Evolutionary conservation across 495 filamentous ascomycete genomes (phyloP), one percentile per base, ranked within the genome.

Genomic region (Trichocladium antarcticum): DNA sequence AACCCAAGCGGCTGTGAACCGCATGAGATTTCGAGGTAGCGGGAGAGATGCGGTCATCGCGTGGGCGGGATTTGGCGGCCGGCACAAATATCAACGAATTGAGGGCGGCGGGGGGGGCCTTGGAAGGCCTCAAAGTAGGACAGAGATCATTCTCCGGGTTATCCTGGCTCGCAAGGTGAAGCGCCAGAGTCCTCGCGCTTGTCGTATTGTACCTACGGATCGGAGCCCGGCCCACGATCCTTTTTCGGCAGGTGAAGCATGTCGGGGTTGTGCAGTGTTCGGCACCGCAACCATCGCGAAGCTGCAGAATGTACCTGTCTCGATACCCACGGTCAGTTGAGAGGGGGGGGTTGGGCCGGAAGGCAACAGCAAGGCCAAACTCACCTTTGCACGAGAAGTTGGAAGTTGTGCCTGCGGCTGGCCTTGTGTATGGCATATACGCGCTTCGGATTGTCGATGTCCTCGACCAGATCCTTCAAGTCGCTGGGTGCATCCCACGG

Each of bases 231-330:
- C 69, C 73, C 11, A 77, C 74, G 16, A 80, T 63, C 45, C 83
- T 74, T 59, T 74, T 82, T 45, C 83, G 80, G 62, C 76, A 85
- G 55, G 79, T 88, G 53, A 87, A 85, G 68, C 89, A 95, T 28
- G 86, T 88, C 12, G 85, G 64, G 1, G 81, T 92, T 16, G 69
- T 74, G 65, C 89, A 95, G 37, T 69, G 64, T n/a, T 73, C 68
- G 41, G 78, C 75, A 40, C 77, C 72, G 58, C 89, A 95, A 46
- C 89, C 89, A 49, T 88, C 75, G 31, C 87, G 76, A n/a, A 95
- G 75, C 67, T 95, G 89, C 16, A 74, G 70, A 51, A 89, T 84
- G 59, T 84, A 93, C 53, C 88, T 94, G 60, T 1, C n/a, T 19
- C 37, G 42, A 15, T n/a, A 45, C 8, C 35, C 54, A 16, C 29